A percentile compares a stretch with the other conserved stretches of the same genome.
Evolutionary conservation across 2,329 filamentous ascomycete genomes (phyloP).

Genomic region (Penicillium sp.): DNA sequence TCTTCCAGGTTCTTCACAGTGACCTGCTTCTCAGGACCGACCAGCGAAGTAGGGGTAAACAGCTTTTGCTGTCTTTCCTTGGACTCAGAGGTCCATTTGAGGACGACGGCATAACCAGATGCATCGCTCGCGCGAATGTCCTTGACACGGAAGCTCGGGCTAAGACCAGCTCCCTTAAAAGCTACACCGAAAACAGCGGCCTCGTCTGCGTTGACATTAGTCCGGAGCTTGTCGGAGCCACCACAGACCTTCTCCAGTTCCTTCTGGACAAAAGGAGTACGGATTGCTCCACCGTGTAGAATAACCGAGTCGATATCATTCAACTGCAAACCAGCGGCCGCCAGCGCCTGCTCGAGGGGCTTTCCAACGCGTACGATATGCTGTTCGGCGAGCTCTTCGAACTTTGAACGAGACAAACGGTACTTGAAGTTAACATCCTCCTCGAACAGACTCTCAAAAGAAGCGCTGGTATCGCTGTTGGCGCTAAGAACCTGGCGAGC

Average conservation of each 20-base stretch:
- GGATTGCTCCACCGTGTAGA: constrained; percentile 85
- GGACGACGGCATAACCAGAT: constrained; percentile 72
- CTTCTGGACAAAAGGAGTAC: constrained; percentile 94
- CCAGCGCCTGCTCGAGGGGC: constrained; percentile 76
- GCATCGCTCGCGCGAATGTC: constrained; percentile 86
- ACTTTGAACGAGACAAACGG: constrained; percentile 78
- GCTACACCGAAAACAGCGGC: constrained; percentile 94
- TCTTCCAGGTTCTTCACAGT: constrained; percentile 82
- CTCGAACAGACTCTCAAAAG: constrained; percentile 82
- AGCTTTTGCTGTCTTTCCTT: constrained; percentile 80
- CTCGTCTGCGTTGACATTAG: constrained; percentile 96
- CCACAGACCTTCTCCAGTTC: constrained; percentile 78
- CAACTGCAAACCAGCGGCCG: constrained; percentile 72
- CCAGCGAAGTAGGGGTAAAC: constrained; percentile 76
- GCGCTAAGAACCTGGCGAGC: constrained; percentile 89
- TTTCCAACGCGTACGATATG: constrained; percentile 70
- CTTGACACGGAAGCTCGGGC: constrained; percentile 96
- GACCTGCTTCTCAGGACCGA: constrained; percentile 81
- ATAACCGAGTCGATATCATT: constrained; percentile 86
- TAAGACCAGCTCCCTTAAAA: constrained; percentile 90
- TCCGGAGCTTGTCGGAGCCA: constrained; percentile 77
- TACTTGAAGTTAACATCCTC: constrained; percentile 94
- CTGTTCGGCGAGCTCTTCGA: constrained; percentile 75
- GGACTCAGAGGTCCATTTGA: constrained; percentile 75
- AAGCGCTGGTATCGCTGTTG: constrained; percentile 78